phyloP scores from a whole-genome alignment of 2,329 filamentous ascomycete species.

The Curvularia spicifera region DNA sequence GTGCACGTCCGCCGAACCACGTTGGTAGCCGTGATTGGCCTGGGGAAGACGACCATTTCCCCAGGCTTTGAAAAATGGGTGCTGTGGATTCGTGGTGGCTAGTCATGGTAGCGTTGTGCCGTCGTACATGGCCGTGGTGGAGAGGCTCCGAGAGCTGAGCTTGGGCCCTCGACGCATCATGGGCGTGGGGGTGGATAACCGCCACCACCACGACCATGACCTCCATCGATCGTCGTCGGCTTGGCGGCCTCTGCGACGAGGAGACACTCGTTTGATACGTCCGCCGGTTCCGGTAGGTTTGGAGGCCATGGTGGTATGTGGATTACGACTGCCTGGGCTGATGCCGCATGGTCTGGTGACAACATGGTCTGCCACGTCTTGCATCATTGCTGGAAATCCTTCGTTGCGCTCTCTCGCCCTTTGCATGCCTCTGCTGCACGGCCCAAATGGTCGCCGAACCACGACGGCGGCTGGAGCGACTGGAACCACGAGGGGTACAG shows the following conservation, averaged over 20 bases:
- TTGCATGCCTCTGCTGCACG: slow-evolving; percentile 31
- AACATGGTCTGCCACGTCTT: slow-evolving; percentile 44
- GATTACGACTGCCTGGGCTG: slow-evolving; percentile 30
- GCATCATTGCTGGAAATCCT: slow-evolving; percentile 26
- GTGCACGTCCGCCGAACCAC: slow-evolving; percentile 1
- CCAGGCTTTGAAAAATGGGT: background rate
- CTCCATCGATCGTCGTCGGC: slow-evolving; percentile 19
- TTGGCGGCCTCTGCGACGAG: slow-evolving; percentile 19
- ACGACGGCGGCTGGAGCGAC: slow-evolving; percentile 25
- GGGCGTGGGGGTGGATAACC: slow-evolving; percentile 31
- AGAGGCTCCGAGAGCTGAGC: slow-evolving; percentile 27
- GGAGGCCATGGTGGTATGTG: slow-evolving; percentile 13
- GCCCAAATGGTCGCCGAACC: slow-evolving; percentile 19
- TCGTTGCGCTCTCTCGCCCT: slow-evolving; percentile 30
- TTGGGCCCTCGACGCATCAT: slow-evolving; percentile 30
- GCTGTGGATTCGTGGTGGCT: background rate
- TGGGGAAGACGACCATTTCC: background rate
- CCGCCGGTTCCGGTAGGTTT: slow-evolving; percentile 6
- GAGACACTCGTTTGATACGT: slow-evolving; percentile 12
- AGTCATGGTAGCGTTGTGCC: slow-evolving; percentile 3
- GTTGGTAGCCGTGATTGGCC: background rate
- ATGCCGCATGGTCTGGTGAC: slow-evolving; percentile 41
- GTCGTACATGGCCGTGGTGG: slow-evolving; percentile 2
- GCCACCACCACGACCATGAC: background rate
- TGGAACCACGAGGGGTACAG: slow-evolving; percentile 38